These are phyloP conservation scores for Anthoceros angustus DNA, from an alignment of 225 moss, liverwort and hornwort species.

Conservation along the genomic window DNA sequence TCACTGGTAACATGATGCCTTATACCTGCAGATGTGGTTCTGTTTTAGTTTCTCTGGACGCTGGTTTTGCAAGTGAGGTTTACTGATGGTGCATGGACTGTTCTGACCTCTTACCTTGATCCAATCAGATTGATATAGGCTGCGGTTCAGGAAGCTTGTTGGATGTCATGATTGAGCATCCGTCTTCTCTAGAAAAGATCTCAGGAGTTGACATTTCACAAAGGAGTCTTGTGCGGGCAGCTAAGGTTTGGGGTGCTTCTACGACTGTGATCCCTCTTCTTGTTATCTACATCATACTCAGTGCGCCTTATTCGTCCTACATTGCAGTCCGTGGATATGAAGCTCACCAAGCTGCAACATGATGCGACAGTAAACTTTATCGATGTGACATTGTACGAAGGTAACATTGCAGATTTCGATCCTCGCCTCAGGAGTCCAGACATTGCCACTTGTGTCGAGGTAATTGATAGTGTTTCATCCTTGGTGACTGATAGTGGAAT, in stretches of 20 bases:
- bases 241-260: conserved; percentile 40
- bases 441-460: conserved; percentile 94
- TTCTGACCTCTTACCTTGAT: conserved; percentile 5
- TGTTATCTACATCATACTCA: not conserved
- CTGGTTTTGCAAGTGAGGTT: no score
- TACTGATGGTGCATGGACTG: not conserved
- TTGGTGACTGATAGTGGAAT: not conserved
- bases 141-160: conserved; percentile 95
- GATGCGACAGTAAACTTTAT: conserved; percentile 16
- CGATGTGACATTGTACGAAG: conserved; percentile 55
- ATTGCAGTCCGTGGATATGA: not conserved
- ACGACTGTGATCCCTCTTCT: not conserved
- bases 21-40: not conserved
- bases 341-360: conserved; percentile 12
- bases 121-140: conserved; percentile 77
- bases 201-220: conserved; percentile 78
- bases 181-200: conserved; percentile 50
- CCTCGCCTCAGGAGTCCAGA: conserved; percentile 37
- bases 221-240: conserved; percentile 78
- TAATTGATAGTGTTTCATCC: conserved; percentile 9
- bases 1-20: conserved; percentile 36
- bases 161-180: conserved; percentile 58
- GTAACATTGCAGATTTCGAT: conserved; percentile 56
- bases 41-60: no score
- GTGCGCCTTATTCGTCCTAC: not conserved